A percentile compares a stretch with the other conserved stretches of the same genome.
These are phyloP conservation scores for Ceratocystis alfenasii DNA, from an alignment of 2,329 filamentous ascomycete genomes.

Conservation along the genomic window DNA sequence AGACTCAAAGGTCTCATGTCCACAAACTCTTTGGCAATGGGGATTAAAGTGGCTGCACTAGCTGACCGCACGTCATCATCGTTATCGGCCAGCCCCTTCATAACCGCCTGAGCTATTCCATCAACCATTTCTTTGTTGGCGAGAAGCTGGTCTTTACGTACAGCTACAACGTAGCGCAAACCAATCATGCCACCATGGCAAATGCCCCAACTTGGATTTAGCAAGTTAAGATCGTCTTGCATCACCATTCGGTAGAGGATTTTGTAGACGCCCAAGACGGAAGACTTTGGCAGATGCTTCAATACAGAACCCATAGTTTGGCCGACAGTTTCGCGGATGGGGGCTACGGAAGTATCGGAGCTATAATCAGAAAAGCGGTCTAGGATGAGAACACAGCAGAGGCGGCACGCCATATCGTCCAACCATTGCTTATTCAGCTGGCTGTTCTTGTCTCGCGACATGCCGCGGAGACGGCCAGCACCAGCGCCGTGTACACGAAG, in stretches of 20 bases:
- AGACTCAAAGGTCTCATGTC: constrained; percentile 67
- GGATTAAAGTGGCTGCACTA: constrained; percentile 92
- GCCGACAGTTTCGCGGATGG: constrained; percentile 88
- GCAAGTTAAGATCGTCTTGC: constrained; percentile 66
- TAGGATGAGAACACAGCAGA: constrained; percentile 93
- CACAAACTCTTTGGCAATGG: constrained; percentile 91
- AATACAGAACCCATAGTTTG: constrained; percentile 85
- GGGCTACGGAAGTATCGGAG: constrained; percentile 91
- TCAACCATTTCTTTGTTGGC: constrained; percentile 79
- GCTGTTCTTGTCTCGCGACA: constrained; percentile 63
- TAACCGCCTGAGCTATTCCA: constrained; percentile 80
- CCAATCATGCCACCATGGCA: constrained; percentile 98
- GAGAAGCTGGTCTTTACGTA: constrained; percentile 82
- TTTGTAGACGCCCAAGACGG: constrained; percentile 73
- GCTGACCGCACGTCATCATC: constrained; percentile 96
- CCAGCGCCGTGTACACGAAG: constrained; percentile 82
- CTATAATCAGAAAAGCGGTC: constrained; percentile 97
- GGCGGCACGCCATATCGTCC: constrained; percentile 84
- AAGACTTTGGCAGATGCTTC: constrained; percentile 65
- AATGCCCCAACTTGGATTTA: constrained; percentile 75
- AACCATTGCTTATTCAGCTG: constrained; percentile 72
- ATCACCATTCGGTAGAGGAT: constrained; percentile 84
- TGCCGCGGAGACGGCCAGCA: constrained; percentile 65
- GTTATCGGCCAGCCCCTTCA: constrained; percentile 80
- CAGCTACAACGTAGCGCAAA: constrained; percentile 84